Percentiles rank a stretch among this genome's conserved stretches.
Evolutionary conservation across 169 alveolate species (phyloP).

Genomic region (Plasmodium adleri): DNA sequence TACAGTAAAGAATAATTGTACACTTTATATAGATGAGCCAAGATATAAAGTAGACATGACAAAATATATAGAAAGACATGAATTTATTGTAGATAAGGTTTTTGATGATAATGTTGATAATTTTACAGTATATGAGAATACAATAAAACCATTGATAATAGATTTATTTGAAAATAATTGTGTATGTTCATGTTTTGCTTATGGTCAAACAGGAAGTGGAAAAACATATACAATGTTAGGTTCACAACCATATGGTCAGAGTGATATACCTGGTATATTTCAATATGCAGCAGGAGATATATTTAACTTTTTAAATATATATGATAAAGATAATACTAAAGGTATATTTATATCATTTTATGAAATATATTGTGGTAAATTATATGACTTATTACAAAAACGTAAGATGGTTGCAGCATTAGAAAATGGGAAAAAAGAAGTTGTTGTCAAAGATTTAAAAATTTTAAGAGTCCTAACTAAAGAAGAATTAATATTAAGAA

Average conservation of each 20-base stretch:
- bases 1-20: constrained; percentile 83
- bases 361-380: constrained; percentile 99
- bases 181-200: constrained; percentile 97
- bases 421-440: constrained; percentile 95
- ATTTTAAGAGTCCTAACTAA: constrained; percentile 90
- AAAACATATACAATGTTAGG: constrained; percentile 99
- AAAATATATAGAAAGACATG: constrained; percentile 93
- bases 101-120: constrained; percentile 91
- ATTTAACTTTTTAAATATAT: constrained; percentile 86
- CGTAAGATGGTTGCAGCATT: constrained; percentile 90
- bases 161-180: constrained; percentile 94
- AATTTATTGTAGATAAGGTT: constrained; percentile 92
- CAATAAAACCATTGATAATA: constrained; percentile 94
- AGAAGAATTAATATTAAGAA: constrained; percentile 92
- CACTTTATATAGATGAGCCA: constrained; percentile 82
- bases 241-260: constrained; percentile 82
- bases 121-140: constrained; percentile 89
- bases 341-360: constrained; percentile 95
- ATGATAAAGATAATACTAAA: constrained; percentile 79
- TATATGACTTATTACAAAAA: constrained; percentile 97
- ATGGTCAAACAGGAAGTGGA: constrained; percentile 98
- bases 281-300: constrained; percentile 95
- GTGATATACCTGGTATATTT: constrained; percentile 93
- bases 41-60: constrained; percentile 91
- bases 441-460: constrained; percentile 94